A percentile compares a stretch with the other conserved stretches of the same genome.
Conservation (phyloP, 2,329 filamentous ascomycete species). For the Hymenoscyphus fraxineus region DNA sequence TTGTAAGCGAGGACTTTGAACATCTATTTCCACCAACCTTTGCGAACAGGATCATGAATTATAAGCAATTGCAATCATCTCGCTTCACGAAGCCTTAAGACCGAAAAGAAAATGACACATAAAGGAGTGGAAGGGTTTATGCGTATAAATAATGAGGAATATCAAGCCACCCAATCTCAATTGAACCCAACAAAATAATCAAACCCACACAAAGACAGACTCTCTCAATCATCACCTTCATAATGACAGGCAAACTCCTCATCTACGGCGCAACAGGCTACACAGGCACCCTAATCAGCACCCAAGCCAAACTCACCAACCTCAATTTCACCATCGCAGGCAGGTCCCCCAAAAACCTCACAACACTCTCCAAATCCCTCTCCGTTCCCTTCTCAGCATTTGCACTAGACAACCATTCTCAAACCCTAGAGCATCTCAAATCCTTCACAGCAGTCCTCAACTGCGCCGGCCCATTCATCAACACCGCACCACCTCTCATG, state of each 20-base stretch:
- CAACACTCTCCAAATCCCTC: background rate
- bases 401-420: background rate
- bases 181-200: too few species aligned
- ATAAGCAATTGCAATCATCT: too few species aligned
- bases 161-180: too few species aligned
- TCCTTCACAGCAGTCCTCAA: background rate
- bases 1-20: too few species aligned
- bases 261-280: conserved; percentile 3
- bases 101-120: too few species aligned
- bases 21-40: too few species aligned
- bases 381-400: background rate
- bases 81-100: too few species aligned
- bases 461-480: background rate
- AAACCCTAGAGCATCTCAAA: background rate
- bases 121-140: too few species aligned
- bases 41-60: too few species aligned
- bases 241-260: background rate
- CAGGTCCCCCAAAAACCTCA: background rate
- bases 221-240: background rate
- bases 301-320: conserved; percentile 39
- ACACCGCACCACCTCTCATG: background rate
- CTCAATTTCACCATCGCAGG: conserved; percentile 44
- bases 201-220: too few species aligned
- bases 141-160: too few species aligned
- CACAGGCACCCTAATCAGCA: background rate